Evolutionary conservation across 2,329 filamentous ascomycete genomes (phyloP).

Genomic region (Aureobasidium sp.): DNA sequence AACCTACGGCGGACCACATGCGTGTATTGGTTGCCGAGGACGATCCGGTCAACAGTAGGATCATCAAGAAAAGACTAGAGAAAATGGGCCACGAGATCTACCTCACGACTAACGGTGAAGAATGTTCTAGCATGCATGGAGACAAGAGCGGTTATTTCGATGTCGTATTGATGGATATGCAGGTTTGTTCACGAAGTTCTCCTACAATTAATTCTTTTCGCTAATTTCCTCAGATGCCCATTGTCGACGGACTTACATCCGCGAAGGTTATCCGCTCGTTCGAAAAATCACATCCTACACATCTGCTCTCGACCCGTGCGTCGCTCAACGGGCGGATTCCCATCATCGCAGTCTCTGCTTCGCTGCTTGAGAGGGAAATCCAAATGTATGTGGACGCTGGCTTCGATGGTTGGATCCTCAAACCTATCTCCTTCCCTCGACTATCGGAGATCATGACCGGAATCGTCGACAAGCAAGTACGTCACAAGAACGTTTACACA

Average conservation of each 20-base stretch:
- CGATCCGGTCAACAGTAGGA: conserved; percentile 77
- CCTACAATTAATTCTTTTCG: background rate
- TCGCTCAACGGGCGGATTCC: conserved; percentile 58
- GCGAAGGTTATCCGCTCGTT: conserved; percentile 74
- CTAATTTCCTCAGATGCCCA: conserved; percentile 65
- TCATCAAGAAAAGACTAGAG: conserved; percentile 71
- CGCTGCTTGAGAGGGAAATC: conserved; percentile 61
- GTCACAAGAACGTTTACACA: conserved; percentile 59
- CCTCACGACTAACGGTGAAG: conserved; percentile 74
- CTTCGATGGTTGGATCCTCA: conserved; percentile 87
- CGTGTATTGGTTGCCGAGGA: conserved; percentile 76
- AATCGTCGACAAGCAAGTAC: conserved; percentile 52
- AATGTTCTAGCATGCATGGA: conserved; percentile 64
- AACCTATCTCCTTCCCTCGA: conserved; percentile 74
- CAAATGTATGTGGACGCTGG: conserved; percentile 66
- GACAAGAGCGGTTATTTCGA: conserved; percentile 59
- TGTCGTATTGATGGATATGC: conserved; percentile 85
- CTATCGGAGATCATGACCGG: conserved; percentile 61
- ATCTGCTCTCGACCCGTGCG: conserved; percentile 52
- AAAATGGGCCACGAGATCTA: conserved; percentile 64
- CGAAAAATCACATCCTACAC: conserved; percentile 47
- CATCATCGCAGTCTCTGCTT: conserved; percentile 82
- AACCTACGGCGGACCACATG: conserved; percentile 34
- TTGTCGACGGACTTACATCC: conserved; percentile 73
- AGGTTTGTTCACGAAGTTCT: conserved; percentile 46